Base-by-base conservation (phyloP, 768 basidiomycete genomes). In the Coprinopsis marcescibilis region DNA sequence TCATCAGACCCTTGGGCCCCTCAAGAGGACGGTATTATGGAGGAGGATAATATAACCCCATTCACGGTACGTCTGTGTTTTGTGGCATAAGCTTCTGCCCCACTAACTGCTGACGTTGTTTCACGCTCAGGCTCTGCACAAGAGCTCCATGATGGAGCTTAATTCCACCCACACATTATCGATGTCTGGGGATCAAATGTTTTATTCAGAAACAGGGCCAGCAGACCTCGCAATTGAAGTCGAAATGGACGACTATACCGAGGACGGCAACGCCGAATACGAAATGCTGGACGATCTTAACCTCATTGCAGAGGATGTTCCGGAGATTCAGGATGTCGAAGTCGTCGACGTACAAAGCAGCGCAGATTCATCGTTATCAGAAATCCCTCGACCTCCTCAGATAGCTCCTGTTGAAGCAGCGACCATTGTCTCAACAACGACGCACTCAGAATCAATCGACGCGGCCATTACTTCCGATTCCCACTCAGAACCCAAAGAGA, bases 191-290 rank as follows among this genome's bases (percentile, higher is more conserved):
- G n/a, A n/a, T n/a, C 5, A 38, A 27, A 27, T 44, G 32, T 41
- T 41, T 23, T 46, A 34, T 8, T 39, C 44, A 10, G 26, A 39
- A 7, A 42, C 41, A 25, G 41, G 41, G n/a, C 21, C 19, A 13
- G 29, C 32, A 37, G 43, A 49, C 23, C 10, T 32, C 33, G 47
- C 42, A 15, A 38, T 52, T 8, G 54, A 55, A 39, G 51, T 55
- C 7, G 54, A 55, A 27, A 55, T 55, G 54, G 51, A 55, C 37
- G 54, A 46, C 26, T 55, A 55, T 42, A 23, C 38, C 14, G 53
- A 55, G 19, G 54, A 50, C n/a, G 27, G 41, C 32, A 42, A 50
- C 26, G 34, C 45, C 35, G 54, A 55, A 40, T 55, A 55, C 21
- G 54, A 55, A 25, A 55, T 55, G 54, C 20, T 42, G 10, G 53